Conservation (phyloP, 495 filamentous ascomycete species). For the Aspergillus coremiiformis region DNA sequence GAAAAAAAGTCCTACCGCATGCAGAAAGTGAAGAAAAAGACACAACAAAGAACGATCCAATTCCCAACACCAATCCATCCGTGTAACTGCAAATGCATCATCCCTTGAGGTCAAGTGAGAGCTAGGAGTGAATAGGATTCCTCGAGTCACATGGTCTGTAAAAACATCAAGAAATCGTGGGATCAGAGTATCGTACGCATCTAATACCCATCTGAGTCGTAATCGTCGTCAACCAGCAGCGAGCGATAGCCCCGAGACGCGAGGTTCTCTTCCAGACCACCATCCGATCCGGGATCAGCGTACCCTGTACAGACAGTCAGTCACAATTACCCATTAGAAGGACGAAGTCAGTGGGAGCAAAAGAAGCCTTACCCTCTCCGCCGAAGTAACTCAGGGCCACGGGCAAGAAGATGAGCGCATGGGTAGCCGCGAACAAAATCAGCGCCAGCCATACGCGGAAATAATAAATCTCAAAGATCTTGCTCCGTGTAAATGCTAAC, state of each 20-base stretch:
- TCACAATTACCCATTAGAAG: neutral
- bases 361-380: constrained; percentile 56
- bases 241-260: constrained; percentile 44
- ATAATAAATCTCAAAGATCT: constrained; percentile 99
- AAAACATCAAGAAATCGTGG: neutral
- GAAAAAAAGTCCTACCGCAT: neutral
- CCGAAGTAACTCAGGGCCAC: constrained; percentile 83
- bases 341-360: neutral
- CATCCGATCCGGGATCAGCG: constrained; percentile 72
- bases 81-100: no score
- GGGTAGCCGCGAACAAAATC: constrained; percentile 78
- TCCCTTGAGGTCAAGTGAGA: neutral
- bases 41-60: neutral
- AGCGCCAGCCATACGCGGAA: constrained; percentile 93
- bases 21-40: neutral
- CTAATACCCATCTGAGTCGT: constrained; percentile 48
- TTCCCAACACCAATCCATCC: neutral
- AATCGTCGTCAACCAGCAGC: constrained; percentile 42
- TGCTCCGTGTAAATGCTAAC: constrained; percentile 87
- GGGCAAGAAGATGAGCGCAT: constrained; percentile 86
- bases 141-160: neutral
- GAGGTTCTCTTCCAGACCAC: constrained; percentile 81
- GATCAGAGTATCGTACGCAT: constrained; percentile 3
- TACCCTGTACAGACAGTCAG: constrained; percentile 50
- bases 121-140: neutral